Evolutionary conservation across 371 early-diverging fungal genomes (phyloP).

Genomic region (Mucor saturninus): DNA sequence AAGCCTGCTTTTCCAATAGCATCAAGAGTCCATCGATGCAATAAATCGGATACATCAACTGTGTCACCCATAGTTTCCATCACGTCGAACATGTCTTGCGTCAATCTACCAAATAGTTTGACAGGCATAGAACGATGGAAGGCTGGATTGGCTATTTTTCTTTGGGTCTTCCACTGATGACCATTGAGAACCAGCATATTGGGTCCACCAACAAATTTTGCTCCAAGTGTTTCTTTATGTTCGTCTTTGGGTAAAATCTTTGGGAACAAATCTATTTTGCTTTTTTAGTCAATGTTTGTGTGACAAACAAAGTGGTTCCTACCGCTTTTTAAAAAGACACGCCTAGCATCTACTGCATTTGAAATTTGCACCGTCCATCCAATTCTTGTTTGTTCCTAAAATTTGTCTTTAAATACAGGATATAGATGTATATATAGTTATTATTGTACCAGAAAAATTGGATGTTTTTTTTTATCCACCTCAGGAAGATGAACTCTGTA

Average conservation of each 20-base stretch:
- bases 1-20: conserved; percentile 34
- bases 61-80: conserved; percentile 23
- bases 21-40: conserved; percentile 35
- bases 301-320: background rate
- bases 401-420: too few species aligned
- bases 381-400: background rate
- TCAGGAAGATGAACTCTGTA: conserved; percentile 6
- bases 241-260: background rate
- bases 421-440: background rate
- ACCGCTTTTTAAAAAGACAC: conserved; percentile 10
- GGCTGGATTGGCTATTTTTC: conserved; percentile 43
- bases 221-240: conserved; percentile 4
- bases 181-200: conserved; percentile 19
- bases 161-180: conserved; percentile 36
- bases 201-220: conserved; percentile 3
- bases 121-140: conserved; percentile 44
- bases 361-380: conserved; percentile 9
- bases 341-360: conserved; percentile 9
- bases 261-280: background rate
- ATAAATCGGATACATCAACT: conserved; percentile 25
- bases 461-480: conserved; percentile 5
- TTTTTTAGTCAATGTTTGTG: background rate
- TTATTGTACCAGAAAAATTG: conserved; percentile 18
- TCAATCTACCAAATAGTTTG: conserved; percentile 31
- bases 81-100: conserved; percentile 25